Percentiles rank a stretch among this genome's conserved stretches.
Conservation (phyloP, 495 filamentous ascomycete species). For the Articulospora tetracladia region DNA sequence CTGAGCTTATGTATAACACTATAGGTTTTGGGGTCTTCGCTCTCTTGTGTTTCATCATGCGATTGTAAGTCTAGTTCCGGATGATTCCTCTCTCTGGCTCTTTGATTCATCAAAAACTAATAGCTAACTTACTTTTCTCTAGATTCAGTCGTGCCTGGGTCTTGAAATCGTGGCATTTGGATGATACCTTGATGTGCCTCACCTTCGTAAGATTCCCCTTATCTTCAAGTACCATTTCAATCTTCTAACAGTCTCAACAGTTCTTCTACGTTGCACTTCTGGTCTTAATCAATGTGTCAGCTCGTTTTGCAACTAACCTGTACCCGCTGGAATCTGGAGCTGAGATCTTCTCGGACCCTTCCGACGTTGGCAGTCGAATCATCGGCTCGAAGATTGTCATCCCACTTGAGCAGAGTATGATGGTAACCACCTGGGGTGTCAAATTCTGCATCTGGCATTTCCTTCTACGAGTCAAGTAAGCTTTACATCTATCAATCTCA, state of each 20-base stretch:
- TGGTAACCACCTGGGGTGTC: conserved; percentile 42
- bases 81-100: background rate
- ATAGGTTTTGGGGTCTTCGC: conserved; percentile 7
- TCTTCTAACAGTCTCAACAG: conserved; percentile 23
- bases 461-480: conserved; percentile 45
- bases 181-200: conserved; percentile 53
- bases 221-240: background rate
- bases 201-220: conserved; percentile 41
- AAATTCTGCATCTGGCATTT: conserved; percentile 51
- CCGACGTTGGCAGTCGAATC: conserved; percentile 40
- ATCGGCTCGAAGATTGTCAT: conserved; percentile 55
- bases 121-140: background rate
- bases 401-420: conserved; percentile 34
- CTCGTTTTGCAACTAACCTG: conserved; percentile 51
- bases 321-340: conserved; percentile 47
- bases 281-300: conserved; percentile 51
- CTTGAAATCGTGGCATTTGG: conserved; percentile 37
- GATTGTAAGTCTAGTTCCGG: conserved; percentile 8
- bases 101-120: too few species aligned
- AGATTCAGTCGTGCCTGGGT: conserved; percentile 24
- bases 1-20: conserved; percentile 8
- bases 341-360: conserved; percentile 32
- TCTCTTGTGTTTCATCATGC: background rate
- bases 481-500: background rate
- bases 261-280: conserved; percentile 50